Evolutionary conservation across 192 early-diverging fungal genomes (phyloP).

Genomic region (Chytriomyces confervae): DNA sequence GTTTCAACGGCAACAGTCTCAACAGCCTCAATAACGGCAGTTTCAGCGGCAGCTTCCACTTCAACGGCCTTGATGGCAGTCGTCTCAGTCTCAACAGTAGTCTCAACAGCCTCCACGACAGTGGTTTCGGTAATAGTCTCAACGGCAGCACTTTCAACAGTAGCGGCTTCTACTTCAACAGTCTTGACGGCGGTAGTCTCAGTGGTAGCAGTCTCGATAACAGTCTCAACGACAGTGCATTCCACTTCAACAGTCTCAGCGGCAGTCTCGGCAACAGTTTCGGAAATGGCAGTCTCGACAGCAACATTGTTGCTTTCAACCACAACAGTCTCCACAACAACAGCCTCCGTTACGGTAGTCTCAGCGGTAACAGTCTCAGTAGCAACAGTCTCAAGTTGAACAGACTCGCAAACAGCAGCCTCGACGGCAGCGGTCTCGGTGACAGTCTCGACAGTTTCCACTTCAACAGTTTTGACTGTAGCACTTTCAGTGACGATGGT

Average conservation of each 20-base stretch:
- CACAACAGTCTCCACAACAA: not conserved
- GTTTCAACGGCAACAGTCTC: conserved; percentile 2
- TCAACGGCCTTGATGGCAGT: not conserved
- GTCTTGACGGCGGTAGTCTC: conserved; percentile 21
- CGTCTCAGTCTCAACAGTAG: not conserved
- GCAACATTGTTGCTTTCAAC: not conserved
- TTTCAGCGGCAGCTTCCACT: not conserved
- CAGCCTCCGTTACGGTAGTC: not conserved
- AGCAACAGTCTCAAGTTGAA: not conserved
- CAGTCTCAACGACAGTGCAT: not conserved
- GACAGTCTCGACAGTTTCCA: not conserved
- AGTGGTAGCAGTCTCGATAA: not conserved
- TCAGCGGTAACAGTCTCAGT: not conserved
- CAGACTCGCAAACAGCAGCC: not conserved
- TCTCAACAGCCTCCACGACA: not conserved
- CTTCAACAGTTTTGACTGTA: not conserved
- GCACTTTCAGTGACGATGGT: not conserved
- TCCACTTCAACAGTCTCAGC: conserved; percentile 1
- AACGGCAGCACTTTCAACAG: not conserved
- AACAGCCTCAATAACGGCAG: not conserved
- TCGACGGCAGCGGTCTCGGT: not conserved
- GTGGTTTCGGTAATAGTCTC: conserved; percentile 1
- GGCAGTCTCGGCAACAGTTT: conserved; percentile 2
- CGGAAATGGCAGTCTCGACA: not conserved
- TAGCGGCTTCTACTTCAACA: not conserved